Percentiles rank a stretch among this genome's conserved stretches.
Conservation (phyloP, 495 filamentous ascomycete species). For the Bombardia bombarda region DNA sequence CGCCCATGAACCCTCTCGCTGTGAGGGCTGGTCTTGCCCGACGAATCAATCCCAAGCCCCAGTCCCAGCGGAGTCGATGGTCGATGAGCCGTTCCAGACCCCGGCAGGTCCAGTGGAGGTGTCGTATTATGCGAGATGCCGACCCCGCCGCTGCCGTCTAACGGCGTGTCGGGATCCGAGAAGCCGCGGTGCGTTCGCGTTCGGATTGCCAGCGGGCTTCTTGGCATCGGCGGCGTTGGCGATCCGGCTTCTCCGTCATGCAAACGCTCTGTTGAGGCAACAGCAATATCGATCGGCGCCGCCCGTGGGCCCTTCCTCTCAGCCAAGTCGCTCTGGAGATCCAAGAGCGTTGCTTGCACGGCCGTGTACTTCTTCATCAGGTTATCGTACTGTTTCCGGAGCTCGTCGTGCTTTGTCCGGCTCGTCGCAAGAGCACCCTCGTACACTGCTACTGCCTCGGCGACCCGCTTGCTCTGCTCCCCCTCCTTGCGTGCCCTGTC, state of each 20-base stretch:
- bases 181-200: slow-evolving; percentile 22
- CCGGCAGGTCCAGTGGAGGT: slow-evolving; percentile 24
- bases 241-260: no score
- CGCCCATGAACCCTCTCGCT: slow-evolving; percentile 36
- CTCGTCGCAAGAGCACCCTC: slow-evolving; percentile 28
- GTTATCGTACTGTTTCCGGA: slow-evolving; percentile 31
- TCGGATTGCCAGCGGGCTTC: slow-evolving; percentile 9
- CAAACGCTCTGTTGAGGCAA: no score
- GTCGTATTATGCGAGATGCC: slow-evolving; percentile 25
- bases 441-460: slow-evolving; percentile 25
- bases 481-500: slow-evolving; percentile 34
- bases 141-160: no score
- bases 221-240: slow-evolving; percentile 1
- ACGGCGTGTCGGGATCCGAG: slow-evolving; percentile 27
- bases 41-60: neutral
- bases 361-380: slow-evolving; percentile 34
- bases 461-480: slow-evolving; percentile 28
- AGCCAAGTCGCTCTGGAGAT: slow-evolving; percentile 20
- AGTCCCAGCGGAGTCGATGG: slow-evolving; percentile 27
- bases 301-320: slow-evolving; percentile 8
- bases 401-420: slow-evolving; percentile 32
- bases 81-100: slow-evolving; percentile 7
- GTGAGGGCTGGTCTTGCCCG: slow-evolving; percentile 30
- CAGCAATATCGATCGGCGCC: no score
- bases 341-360: slow-evolving; percentile 27